A percentile compares a stretch with the other conserved stretches of the same genome.
These are phyloP conservation scores for Kwoniella dejecticola DNA, from an alignment of 768 basidiomycete genomes.

Conservation along the genomic window DNA sequence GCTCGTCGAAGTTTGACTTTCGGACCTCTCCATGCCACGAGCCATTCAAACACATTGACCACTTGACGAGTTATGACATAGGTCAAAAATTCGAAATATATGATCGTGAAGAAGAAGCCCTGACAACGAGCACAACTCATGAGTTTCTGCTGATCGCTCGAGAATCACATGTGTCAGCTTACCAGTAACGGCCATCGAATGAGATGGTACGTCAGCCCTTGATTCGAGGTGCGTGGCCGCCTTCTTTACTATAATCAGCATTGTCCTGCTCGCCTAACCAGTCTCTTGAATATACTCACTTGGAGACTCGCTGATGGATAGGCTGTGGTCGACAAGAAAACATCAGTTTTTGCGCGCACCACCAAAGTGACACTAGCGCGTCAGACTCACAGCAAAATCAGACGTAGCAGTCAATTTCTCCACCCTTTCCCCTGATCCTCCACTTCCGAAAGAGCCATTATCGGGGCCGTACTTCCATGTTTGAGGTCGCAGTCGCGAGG, in stretches of 20 bases:
- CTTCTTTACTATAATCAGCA: slow-evolving; percentile 50
- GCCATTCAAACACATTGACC: slow-evolving; percentile 92
- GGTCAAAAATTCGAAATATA: slow-evolving; percentile 70
- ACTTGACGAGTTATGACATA: slow-evolving; percentile 87
- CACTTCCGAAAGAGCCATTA: slow-evolving; percentile 19
- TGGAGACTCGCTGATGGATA: slow-evolving; percentile 77
- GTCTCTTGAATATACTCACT: slow-evolving; percentile 57
- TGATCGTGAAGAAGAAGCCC: slow-evolving; percentile 81
- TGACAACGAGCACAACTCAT: slow-evolving; percentile 52
- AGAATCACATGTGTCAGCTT: background rate
- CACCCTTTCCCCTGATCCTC: slow-evolving; percentile 38
- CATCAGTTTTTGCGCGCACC: background rate
- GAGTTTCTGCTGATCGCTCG: background rate
- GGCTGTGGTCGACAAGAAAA: slow-evolving; percentile 60
- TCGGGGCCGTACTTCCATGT: slow-evolving; percentile 43
- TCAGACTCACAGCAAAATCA: slow-evolving; percentile 60
- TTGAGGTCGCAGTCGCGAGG: background rate
- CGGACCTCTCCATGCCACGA: slow-evolving; percentile 85
- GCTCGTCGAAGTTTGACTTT: slow-evolving; percentile 76
- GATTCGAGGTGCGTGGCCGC: slow-evolving; percentile 55
- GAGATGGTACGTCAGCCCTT: slow-evolving; percentile 75
- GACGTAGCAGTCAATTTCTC: slow-evolving; percentile 55
- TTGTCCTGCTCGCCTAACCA: background rate
- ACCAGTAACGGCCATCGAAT: slow-evolving; percentile 80
- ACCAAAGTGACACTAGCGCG: slow-evolving; percentile 59